Percentiles rank a stretch among this genome's conserved stretches.
Evolutionary conservation across 2,329 filamentous ascomycete genomes (phyloP).

Genomic region (Sarocladium brachiariae): DNA sequence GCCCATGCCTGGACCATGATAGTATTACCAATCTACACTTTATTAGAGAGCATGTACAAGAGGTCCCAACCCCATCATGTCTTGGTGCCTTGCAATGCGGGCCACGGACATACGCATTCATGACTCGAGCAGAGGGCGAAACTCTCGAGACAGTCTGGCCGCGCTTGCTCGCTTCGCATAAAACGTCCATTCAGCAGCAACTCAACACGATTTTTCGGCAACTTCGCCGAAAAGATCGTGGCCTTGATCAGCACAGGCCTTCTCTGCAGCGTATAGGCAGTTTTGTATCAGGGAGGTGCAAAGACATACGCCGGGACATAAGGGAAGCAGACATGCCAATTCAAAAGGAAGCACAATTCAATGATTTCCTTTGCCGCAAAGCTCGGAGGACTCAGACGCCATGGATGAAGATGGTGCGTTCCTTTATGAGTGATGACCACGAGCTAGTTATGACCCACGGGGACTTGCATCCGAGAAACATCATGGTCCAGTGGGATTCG

Average conservation of each 20-base stretch:
- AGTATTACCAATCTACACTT: background rate
- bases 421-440: background rate
- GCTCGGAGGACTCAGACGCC: background rate
- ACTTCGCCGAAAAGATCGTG: background rate
- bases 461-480: conserved; percentile 8
- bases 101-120: background rate
- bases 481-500: conserved; percentile 2
- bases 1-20: background rate
- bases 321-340: background rate
- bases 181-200: background rate
- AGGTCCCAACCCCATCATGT: background rate
- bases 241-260: background rate
- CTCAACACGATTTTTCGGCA: background rate
- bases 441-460: conserved; percentile 6
- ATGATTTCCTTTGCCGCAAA: background rate
- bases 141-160: background rate
- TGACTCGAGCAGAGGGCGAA: background rate
- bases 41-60: background rate
- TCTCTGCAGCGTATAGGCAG: background rate
- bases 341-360: background rate
- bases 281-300: background rate
- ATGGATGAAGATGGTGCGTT: background rate
- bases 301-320: background rate
- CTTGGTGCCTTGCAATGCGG: background rate
- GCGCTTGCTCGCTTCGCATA: background rate